Evolutionary conservation across 2,329 filamentous ascomycete species (phyloP).

Genomic region (Stenocarpella maydis): DNA sequence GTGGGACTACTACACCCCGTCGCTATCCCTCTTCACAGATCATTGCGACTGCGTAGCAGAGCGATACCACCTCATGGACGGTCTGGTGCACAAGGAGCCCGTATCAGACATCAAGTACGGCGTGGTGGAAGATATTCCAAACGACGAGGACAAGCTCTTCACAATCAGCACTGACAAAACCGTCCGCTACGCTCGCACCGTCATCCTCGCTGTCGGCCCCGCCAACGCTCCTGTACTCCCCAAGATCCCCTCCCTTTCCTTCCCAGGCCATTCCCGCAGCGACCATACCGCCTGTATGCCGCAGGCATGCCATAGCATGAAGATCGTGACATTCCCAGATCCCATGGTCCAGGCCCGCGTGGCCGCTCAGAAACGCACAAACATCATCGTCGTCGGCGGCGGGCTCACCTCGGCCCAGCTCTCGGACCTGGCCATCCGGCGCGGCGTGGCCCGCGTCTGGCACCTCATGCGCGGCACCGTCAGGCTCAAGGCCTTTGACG

Average conservation of each 20-base stretch:
- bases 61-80: constrained; percentile 65
- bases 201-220: constrained; percentile 76
- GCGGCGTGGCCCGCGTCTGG: constrained; percentile 73
- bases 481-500: constrained; percentile 77
- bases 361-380: constrained; percentile 56
- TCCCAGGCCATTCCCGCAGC: constrained; percentile 12
- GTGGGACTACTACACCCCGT: constrained; percentile 75
- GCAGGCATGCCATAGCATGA: constrained; percentile 70
- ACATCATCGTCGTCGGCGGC: constrained; percentile 76
- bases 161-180: constrained; percentile 65
- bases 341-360: constrained; percentile 62
- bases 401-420: constrained; percentile 81
- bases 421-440: constrained; percentile 69
- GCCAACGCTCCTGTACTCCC: constrained; percentile 66
- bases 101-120: constrained; percentile 70
- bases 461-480: constrained; percentile 70
- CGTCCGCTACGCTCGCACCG: constrained; percentile 64
- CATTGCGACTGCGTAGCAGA: constrained; percentile 66
- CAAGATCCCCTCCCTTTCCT: constrained; percentile 18
- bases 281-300: constrained; percentile 37
- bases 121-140: constrained; percentile 52
- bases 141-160: constrained; percentile 66
- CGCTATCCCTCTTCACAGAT: constrained; percentile 66
- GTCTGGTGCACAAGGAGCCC: constrained; percentile 66
- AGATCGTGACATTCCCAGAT: constrained; percentile 67